Percentiles rank a stretch among this genome's conserved stretches.
Evolutionary conservation across 352 stramenopile species (phyloP).

Genomic region (Phytophthora hibernalis): DNA sequence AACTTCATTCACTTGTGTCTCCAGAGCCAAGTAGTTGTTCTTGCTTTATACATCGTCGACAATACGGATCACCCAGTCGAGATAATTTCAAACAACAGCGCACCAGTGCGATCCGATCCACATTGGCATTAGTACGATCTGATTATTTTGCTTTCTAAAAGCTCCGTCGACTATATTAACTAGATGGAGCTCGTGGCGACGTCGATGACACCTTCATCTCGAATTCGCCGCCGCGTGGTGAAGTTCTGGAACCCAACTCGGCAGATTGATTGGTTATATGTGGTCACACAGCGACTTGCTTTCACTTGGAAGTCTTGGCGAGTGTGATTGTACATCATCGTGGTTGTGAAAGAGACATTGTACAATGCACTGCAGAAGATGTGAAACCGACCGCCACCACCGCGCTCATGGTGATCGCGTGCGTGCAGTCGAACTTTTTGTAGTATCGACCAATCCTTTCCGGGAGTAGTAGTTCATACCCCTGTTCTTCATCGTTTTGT

Average conservation of each 20-base stretch:
- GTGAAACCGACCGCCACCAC: not conserved
- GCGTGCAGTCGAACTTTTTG: not conserved
- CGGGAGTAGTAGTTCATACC: not conserved
- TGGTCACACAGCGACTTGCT: not conserved
- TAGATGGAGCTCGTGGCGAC: not conserved
- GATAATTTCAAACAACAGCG: not conserved
- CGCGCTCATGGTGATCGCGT: not conserved
- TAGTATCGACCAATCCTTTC: not conserved
- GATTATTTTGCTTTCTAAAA: not conserved
- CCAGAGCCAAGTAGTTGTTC: not conserved
- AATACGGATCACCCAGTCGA: not conserved
- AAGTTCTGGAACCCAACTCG: not conserved
- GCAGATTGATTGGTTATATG: not conserved
- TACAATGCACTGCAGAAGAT: not conserved
- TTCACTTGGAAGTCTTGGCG: not conserved
- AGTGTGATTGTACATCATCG: not conserved
- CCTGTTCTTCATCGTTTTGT: not conserved
- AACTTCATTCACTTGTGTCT: not conserved
- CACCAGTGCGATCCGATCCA: conserved; percentile 1
- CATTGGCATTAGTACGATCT: not conserved
- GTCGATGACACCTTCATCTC: not conserved
- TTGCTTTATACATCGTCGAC: not conserved
- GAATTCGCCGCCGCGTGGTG: not conserved
- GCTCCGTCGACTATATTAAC: not conserved
- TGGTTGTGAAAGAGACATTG: not conserved